Evolutionary conservation across 768 basidiomycete species (phyloP), one percentile per base, ranked within the genome.

Genomic region (Russula brevipes): DNA sequence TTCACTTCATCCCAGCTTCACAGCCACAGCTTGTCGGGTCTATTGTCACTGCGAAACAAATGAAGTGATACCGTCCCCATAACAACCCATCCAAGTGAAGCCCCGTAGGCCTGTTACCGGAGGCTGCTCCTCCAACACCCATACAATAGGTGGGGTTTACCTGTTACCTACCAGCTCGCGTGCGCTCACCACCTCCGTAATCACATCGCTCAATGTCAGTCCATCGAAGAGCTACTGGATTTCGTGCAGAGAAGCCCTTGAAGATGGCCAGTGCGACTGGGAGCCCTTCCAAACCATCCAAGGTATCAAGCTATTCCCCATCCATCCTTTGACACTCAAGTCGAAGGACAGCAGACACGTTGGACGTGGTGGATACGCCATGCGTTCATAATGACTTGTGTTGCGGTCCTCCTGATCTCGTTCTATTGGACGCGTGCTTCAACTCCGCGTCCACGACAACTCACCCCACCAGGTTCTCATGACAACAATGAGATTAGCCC

Each of bases 401-500:
- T 41, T 7, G 38, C 51, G 7, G 45, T 46, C 6, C 46, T 59
- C 31, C 42, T 63, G n/a, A 12, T 41, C 5, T 36, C 4, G 12
- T 33, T 63, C 39, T 54, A 63, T 46, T 49, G 57, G 62, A 51
- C 19, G 12, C 9, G 38, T 52, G 36, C 41, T 36, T 42, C 12
- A 24, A 35, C 17, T 35, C n/a, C 19, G 16, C 2, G n/a, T 45
- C 31, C 55, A 30, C 19, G 11, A 12, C 31, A 12, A 38, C 33
- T 5, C 38, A 17, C 36, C 31, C 2, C 7, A 30, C 60, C 54
- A 14, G 38, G 41, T 11, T 33, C 14, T 17, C 42, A 52, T 33
- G 42, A 63, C 9, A 9, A 31, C 19, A 12, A 14, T 46, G 10
- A 31, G 12, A 4, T 14, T n/a, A 33, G 11, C 0, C 49, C 42